Percentiles rank a stretch among this genome's conserved stretches.
phyloP scores from a whole-genome alignment of 192 early-diverging fungal species.

The Umbelopsis sp. region DNA sequence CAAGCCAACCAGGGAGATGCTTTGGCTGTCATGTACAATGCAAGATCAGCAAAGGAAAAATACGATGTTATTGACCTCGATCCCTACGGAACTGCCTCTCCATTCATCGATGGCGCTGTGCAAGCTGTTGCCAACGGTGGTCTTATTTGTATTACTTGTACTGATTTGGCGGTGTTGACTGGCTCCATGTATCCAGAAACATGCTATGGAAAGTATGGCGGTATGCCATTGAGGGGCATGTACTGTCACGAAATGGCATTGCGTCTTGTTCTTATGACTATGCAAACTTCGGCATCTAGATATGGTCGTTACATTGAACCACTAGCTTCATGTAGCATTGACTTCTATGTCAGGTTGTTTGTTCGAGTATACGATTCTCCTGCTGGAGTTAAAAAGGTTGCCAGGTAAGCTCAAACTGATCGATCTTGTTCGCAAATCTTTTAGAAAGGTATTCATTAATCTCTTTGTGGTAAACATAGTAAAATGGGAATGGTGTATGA shows the following conservation, averaged over 20 bases:
- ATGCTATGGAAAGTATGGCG: conserved; percentile 95
- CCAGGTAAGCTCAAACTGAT: conserved; percentile 50
- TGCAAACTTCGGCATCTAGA: conserved; percentile 82
- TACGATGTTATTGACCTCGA: conserved; percentile 95
- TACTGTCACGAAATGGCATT: conserved; percentile 96
- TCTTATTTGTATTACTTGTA: conserved; percentile 96
- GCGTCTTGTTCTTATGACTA: conserved; percentile 81
- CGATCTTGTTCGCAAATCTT: neutral
- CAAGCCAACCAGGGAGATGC: conserved; percentile 87
- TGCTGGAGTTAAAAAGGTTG: conserved; percentile 71
- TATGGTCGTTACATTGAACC: conserved; percentile 88
- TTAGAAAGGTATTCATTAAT: neutral
- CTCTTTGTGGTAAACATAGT: conserved; percentile 37
- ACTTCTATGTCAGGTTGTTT: conserved; percentile 98
- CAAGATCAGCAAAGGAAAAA: conserved; percentile 51
- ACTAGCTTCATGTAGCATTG: conserved; percentile 91
- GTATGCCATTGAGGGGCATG: conserved; percentile 82
- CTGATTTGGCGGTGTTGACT: conserved; percentile 93
- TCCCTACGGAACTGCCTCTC: conserved; percentile 95
- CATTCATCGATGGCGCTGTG: conserved; percentile 94
- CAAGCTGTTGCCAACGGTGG: conserved; percentile 88
- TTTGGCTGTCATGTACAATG: conserved; percentile 75
- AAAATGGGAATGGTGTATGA: conserved; percentile 83
- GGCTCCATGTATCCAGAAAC: conserved; percentile 87
- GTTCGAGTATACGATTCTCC: conserved; percentile 84